Conservation (phyloP, 192 early-diverging fungal genomes). For the Linnemannia schmuckeri region DNA sequence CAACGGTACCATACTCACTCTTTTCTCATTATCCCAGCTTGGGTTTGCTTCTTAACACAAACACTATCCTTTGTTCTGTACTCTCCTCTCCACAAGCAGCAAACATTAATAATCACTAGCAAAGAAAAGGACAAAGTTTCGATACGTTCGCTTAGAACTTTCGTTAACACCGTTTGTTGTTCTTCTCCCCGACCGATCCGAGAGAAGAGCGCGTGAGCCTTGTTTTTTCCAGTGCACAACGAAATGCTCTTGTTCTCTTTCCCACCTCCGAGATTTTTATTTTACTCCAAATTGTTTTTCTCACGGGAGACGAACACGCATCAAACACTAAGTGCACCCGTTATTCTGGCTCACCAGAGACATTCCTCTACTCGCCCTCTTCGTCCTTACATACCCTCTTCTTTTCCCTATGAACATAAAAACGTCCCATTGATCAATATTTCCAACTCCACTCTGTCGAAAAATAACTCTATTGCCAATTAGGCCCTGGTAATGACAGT, state of each 20-base stretch:
- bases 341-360: background rate
- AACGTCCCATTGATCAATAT: too few relatives aligned
- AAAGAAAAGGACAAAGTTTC: background rate
- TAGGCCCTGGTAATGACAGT: slow-evolving; percentile 49
- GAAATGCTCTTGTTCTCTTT: background rate
- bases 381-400: too few relatives aligned
- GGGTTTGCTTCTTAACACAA: background rate
- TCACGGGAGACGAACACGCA: background rate
- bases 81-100: background rate
- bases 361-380: background rate
- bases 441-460: background rate
- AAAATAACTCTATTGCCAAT: background rate
- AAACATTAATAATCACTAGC: background rate
- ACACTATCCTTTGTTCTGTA: background rate
- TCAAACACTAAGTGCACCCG: background rate
- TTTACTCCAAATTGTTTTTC: background rate
- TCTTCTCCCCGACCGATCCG: background rate
- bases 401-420: too few relatives aligned
- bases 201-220: background rate
- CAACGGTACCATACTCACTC: slow-evolving; percentile 28
- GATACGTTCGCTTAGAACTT: background rate
- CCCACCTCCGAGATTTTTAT: background rate
- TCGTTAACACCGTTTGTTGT: background rate
- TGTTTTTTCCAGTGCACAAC: background rate
- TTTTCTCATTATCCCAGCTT: background rate